Evolutionary conservation across 208 protist genomes (phyloP).

Genomic region (Acanthamoeba royreba): DNA sequence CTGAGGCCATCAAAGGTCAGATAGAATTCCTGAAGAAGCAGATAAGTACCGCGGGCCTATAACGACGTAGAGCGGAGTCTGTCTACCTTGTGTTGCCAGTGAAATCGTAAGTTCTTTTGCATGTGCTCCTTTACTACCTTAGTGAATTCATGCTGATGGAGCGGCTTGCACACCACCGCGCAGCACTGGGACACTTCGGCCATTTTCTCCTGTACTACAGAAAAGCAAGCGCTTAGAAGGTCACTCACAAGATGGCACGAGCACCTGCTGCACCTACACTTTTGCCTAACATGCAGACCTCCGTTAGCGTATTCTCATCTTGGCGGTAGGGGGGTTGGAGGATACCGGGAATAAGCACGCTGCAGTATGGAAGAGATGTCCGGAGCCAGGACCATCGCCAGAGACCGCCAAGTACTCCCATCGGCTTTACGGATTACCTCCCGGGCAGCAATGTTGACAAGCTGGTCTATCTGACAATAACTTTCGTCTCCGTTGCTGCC

Average conservation of each 20-base stretch:
- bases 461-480: too few relatives aligned
- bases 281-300: not conserved
- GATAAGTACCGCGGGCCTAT: not conserved
- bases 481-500: too few relatives aligned
- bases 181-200: not conserved
- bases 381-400: too few relatives aligned
- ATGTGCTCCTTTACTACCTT: not conserved
- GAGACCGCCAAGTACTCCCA: too few relatives aligned
- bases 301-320: too few relatives aligned
- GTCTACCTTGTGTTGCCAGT: not conserved
- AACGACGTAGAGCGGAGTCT: not conserved
- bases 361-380: too few relatives aligned
- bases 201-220: constrained; percentile 2
- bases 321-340: too few relatives aligned
- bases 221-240: too few relatives aligned
- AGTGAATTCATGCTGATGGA: not conserved
- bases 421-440: too few relatives aligned
- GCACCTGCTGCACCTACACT: not conserved
- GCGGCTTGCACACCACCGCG: not conserved
- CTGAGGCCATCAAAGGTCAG: not conserved
- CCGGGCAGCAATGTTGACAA: too few relatives aligned
- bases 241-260: not conserved
- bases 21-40: not conserved
- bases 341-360: too few relatives aligned
- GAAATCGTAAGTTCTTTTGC: not conserved